Conservation (phyloP, 1,284 basidiomycete species). For the Laetiporus sulphureus region DNA sequence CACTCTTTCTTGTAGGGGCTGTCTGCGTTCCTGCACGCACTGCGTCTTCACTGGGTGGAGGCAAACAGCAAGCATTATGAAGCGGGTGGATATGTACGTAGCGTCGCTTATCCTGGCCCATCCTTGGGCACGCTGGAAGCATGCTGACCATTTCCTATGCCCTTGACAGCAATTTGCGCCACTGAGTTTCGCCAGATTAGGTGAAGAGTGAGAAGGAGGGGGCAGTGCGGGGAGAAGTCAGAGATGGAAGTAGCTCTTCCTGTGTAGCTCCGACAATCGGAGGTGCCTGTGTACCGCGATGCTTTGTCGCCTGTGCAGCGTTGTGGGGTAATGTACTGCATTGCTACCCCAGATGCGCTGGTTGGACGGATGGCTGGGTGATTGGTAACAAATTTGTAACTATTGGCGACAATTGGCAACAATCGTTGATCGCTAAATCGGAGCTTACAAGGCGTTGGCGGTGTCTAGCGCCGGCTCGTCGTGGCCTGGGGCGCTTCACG, state of each 20-base stretch:
- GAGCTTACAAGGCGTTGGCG: constrained; percentile 12
- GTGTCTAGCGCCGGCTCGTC: constrained; percentile 8
- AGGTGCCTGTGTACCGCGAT: too few species aligned
- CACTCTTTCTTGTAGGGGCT: constrained; percentile 53
- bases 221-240: too few species aligned
- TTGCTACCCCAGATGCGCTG: too few species aligned
- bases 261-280: too few species aligned
- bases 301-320: too few species aligned
- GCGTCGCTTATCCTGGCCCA: constrained; percentile 18
- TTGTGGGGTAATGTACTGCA: too few species aligned
- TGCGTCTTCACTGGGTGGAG: constrained; percentile 98
- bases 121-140: constrained; percentile 18
- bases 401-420: too few species aligned
- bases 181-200: constrained; percentile 48
- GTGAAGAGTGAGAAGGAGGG: constrained; percentile 10
- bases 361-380: too few species aligned
- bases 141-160: constrained; percentile 22
- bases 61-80: constrained; percentile 96
- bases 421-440: too few species aligned
- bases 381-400: too few species aligned
- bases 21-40: constrained; percentile 92
- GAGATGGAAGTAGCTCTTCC: too few species aligned
- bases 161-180: constrained; percentile 53
- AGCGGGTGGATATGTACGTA: constrained; percentile 80
- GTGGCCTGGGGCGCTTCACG: constrained; percentile 13